These are phyloP conservation scores for Naganishia antarctica DNA, from an alignment of 768 basidiomycete genomes.

Conservation along the genomic window DNA sequence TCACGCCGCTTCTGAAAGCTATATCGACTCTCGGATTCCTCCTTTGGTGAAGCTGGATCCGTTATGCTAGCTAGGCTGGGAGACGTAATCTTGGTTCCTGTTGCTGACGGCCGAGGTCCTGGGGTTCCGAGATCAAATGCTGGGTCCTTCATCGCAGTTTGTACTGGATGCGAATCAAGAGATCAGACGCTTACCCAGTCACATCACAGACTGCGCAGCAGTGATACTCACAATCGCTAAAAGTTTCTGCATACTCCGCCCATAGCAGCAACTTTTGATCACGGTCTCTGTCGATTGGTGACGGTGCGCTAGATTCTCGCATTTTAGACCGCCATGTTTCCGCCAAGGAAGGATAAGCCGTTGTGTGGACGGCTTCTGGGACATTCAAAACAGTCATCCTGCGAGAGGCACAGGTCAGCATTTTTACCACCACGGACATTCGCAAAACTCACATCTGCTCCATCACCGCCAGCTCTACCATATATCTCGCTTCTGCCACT, in stretches of 20 bases:
- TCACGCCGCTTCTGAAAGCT: constrained; percentile 15
- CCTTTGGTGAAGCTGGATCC: neutral
- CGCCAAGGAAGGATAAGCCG: constrained; percentile 13
- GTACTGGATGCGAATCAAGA: neutral
- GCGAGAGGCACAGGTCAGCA: no score
- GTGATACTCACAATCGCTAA: constrained; percentile 28
- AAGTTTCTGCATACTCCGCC: constrained; percentile 45
- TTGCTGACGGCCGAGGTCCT: neutral
- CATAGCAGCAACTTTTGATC: constrained; percentile 45
- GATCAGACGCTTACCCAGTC: neutral
- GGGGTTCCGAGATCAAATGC: constrained; percentile 6
- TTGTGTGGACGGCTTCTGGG: constrained; percentile 7
- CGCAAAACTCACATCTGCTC: constrained; percentile 25
- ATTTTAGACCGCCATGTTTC: constrained; percentile 24
- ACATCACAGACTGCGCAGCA: neutral
- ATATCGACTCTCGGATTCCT: neutral
- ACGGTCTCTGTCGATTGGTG: constrained; percentile 31
- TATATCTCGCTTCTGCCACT: constrained; percentile 21
- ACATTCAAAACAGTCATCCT: constrained; percentile 11
- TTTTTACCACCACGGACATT: no score
- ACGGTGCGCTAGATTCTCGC: neutral
- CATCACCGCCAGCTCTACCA: constrained; percentile 18
- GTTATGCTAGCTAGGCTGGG: constrained; percentile 14
- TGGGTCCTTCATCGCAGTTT: constrained; percentile 6
- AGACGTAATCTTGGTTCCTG: constrained; percentile 7